Evolutionary conservation across 768 basidiomycete genomes (phyloP), one percentile per base, ranked within the genome.

Genomic region (Podaxis sp.): DNA sequence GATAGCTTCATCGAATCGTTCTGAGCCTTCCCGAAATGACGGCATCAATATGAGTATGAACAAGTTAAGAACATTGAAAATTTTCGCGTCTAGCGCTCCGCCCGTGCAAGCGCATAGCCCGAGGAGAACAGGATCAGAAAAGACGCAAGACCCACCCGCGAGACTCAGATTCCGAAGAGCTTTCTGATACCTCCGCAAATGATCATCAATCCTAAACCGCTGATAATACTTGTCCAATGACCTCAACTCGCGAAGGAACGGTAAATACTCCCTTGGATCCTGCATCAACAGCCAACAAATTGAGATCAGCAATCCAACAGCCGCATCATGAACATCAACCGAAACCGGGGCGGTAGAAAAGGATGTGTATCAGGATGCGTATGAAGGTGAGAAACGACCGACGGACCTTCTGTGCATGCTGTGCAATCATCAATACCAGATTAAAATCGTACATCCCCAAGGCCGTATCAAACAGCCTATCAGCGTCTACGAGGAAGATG

Each of bases 361-460:
- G 40, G 40, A 41, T 46, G 15, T 46, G 44, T n/a, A 46, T 22
- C 26, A 12, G 20, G 22, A 4, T 3, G 26, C 15, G 41, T 44
- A 56, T 54, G 54, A 3, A 59, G 24, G 40, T 10, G 58, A 56
- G 24, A 15, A 33, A 36, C 40, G 56, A 4, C 41, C n/a, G 0
- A 66, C 72, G 22, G 38, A 95, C 96, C 85, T 96, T 97, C 73
- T 99, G 96, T 52, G 96, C 91, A 70, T 97, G 90, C 71, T 99
- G 97, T 0, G 97, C 96, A 46, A 99, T 86, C 89, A 99, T 89
- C 24, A 99, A 79, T 6, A 98, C 96, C 17, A 99, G 79, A 30
- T 92, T 88, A 77, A 99, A 99, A 75, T 99, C 95, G 71, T 99
- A 99, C 95, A 99, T 99, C 20, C 97, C 97, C 36, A 99, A 83